Evolutionary conservation across 129 eudicot species (phyloP), one percentile per base, ranked within the genome.

Genomic region (Escallonia rubra): DNA sequence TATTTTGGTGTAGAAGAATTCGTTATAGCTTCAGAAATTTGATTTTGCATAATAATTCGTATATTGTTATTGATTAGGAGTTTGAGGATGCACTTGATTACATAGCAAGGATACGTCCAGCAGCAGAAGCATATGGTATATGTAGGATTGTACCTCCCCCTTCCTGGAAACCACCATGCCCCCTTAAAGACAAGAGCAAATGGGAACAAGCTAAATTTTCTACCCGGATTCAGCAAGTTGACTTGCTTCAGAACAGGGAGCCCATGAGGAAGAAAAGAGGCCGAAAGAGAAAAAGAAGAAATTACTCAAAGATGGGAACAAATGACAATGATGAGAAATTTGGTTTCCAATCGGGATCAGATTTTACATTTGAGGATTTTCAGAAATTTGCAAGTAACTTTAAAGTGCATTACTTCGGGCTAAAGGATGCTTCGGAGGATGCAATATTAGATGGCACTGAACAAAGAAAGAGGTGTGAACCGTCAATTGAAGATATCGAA

Each of bases 121-220:
- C 56, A n/a, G 96, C 92, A 41, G 87, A 88, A 74, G 49, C 79
- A 23, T 88, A 82, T 15, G 96, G 96, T 11, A 85, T 88, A 55
- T 88, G 96, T 53, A 78, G 80, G 51, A 85, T 88, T 12, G 89
- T 88, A 12, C 96, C 96, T 43, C 96, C 96, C 34, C 14, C 81
- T 63, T 77, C 85, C 4, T 88, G 96, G 96, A 82, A 55, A 50
- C 96, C 96, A 5, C 92, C 89, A 3, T 88, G 96, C 71, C 82
- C 79, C 10, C 76, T 85, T 5, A 85, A 11, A 69, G 77, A 82
- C 3, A 74, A 82, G 46, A 48, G 41, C 38, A 64, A 70, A 50
- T 88, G 96, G 96, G 83, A 82, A 77, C 57, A 76, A 59, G 75
- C 91, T 4, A 80, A 75, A 73, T 82, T 88, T 52, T 82, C 89